phyloP scores from a whole-genome alignment of 2,329 filamentous ascomycete species.

The Penicillium aurantiogriseum region DNA sequence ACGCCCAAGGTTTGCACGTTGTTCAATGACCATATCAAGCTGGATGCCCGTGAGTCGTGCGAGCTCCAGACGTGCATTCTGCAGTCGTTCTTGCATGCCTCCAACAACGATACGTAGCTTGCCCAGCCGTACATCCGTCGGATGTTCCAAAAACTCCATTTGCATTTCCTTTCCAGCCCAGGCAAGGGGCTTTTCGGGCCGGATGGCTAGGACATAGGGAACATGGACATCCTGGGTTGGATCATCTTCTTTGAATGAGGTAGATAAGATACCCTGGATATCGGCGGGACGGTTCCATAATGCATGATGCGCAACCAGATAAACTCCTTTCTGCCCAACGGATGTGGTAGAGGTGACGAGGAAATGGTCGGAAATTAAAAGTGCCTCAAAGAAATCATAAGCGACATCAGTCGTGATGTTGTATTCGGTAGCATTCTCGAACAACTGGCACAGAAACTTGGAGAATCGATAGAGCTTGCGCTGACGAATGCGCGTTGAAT shows the following conservation, averaged over 20 bases:
- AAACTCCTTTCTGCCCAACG: constrained; percentile 71
- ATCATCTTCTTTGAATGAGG: constrained; percentile 69
- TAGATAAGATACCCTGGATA: constrained; percentile 81
- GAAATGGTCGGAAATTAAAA: constrained; percentile 82
- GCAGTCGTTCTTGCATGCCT: constrained; percentile 74
- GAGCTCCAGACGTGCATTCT: constrained; percentile 76
- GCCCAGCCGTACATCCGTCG: constrained; percentile 80
- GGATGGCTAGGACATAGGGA: constrained; percentile 80
- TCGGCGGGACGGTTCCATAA: constrained; percentile 73
- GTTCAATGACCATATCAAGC: constrained; percentile 85
- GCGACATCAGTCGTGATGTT: constrained; percentile 72
- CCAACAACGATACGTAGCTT: constrained; percentile 86
- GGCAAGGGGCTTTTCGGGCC: constrained; percentile 71
- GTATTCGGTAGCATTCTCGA: constrained; percentile 95
- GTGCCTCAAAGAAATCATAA: constrained; percentile 73
- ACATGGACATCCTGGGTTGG: constrained; percentile 68
- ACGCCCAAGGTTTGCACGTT: constrained; percentile 86
- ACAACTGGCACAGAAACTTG: constrained; percentile 83
- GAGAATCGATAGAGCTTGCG: constrained; percentile 96
- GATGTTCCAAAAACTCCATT: constrained; percentile 71
- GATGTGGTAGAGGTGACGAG: constrained; percentile 68
- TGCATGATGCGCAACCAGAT: constrained; percentile 79
- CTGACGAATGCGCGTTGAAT: constrained; percentile 93
- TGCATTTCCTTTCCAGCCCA: constrained; percentile 80
- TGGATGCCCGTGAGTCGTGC: constrained; percentile 76